Conservation (phyloP, 768 basidiomycete species). For the Tricholoma sp. region DNA sequence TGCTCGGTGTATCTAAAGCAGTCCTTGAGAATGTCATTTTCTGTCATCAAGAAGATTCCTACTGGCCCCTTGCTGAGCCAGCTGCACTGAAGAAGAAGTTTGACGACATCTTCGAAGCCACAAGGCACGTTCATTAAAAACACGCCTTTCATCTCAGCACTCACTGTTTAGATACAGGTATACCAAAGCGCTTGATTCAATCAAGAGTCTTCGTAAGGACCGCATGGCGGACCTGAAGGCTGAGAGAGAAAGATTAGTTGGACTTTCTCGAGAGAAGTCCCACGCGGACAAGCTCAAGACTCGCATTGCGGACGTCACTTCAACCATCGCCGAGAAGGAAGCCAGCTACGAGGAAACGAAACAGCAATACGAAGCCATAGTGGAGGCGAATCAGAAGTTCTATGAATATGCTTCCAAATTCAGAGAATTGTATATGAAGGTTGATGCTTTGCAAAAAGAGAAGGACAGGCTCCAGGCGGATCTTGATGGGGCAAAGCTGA, state of each 20-base stretch:
- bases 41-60: conserved; percentile 98
- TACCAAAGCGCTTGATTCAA: conserved; percentile 92
- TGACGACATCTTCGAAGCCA: conserved; percentile 99
- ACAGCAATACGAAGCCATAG: conserved; percentile 56
- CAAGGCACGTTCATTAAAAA: conserved; percentile 48
- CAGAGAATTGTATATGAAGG: conserved; percentile 73
- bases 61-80: conserved; percentile 95
- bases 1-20: conserved; percentile 95
- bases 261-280: conserved; percentile 74
- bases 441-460: conserved; percentile 57
- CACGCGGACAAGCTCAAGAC: conserved; percentile 80
- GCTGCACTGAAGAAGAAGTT: conserved; percentile 96
- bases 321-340: conserved; percentile 64
- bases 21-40: conserved; percentile 99
- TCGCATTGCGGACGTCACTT: conserved; percentile 57
- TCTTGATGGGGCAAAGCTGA: conserved; percentile 56
- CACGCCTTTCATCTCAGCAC: neutral
- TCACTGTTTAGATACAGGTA: conserved; percentile 49
- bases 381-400: conserved; percentile 69
- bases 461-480: conserved; percentile 60
- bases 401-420: conserved; percentile 83
- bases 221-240: conserved; percentile 86
- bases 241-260: conserved; percentile 82
- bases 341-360: conserved; percentile 70
- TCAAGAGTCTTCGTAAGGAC: conserved; percentile 88